A percentile compares a stretch with the other conserved stretches of the same genome.
Conservation (phyloP, 2,329 filamentous ascomycete genomes). For the Exophiala xenobiotica region DNA sequence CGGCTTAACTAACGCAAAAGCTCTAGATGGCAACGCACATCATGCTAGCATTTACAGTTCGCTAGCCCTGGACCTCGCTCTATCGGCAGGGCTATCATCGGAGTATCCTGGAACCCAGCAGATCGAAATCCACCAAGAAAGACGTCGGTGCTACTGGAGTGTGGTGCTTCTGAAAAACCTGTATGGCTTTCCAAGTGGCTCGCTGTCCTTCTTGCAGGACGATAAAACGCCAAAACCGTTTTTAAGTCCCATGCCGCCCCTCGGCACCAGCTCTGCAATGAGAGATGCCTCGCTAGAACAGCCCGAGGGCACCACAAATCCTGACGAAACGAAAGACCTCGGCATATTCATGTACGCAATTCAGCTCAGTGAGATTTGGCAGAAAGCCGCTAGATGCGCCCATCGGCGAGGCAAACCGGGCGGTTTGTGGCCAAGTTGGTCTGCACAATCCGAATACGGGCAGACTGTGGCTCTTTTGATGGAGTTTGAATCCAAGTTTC, state of each 20-base stretch:
- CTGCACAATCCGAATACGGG: constrained; percentile 53
- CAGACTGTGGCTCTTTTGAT: constrained; percentile 52
- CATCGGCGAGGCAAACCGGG: constrained; percentile 46
- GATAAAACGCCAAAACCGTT: constrained; percentile 19
- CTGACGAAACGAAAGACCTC: constrained; percentile 14
- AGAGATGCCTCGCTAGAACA: constrained; percentile 20
- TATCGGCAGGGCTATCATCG: constrained; percentile 45
- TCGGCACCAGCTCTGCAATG: constrained; percentile 18
- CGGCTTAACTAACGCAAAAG: background rate
- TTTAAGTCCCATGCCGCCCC: constrained; percentile 14
- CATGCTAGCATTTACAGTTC: constrained; percentile 47
- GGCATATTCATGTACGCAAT: constrained; percentile 50
- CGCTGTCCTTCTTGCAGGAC: constrained; percentile 17
- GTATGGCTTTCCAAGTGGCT: constrained; percentile 36
- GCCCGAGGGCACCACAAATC: constrained; percentile 7
- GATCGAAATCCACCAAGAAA: constrained; percentile 8
- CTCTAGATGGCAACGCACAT: constrained; percentile 44
- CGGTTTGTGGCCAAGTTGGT: constrained; percentile 46
- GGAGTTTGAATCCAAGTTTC: constrained; percentile 54
- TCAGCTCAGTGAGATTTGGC: constrained; percentile 50
- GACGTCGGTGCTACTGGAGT: constrained; percentile 41
- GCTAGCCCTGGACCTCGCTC: constrained; percentile 47
- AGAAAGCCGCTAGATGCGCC: constrained; percentile 49
- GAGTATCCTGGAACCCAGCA: constrained; percentile 30
- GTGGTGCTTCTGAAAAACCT: constrained; percentile 46